A percentile compares a stretch with the other conserved stretches of the same genome.
phyloP scores from a whole-genome alignment of 495 filamentous ascomycete species.

The Trichocladium uniseriatum region DNA sequence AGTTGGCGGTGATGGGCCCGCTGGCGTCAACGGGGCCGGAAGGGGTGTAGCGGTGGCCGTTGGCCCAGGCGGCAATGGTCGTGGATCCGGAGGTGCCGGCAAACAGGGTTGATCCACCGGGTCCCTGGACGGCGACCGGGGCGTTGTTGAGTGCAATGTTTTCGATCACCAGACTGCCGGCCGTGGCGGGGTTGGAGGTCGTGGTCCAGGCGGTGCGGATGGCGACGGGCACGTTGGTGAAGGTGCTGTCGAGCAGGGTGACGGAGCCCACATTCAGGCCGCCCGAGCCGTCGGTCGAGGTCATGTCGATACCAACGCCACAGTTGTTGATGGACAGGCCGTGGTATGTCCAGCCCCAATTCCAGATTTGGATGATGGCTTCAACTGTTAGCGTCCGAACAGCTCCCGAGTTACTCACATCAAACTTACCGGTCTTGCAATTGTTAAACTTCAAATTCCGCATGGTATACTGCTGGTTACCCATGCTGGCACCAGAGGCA shows the following conservation, averaged over 20 bases:
- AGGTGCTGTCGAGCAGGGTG: slow-evolving; percentile 60
- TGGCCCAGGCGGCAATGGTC: slow-evolving; percentile 44
- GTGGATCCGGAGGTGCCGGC: slow-evolving; percentile 45
- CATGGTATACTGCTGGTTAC: slow-evolving; percentile 78
- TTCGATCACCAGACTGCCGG: slow-evolving; percentile 48
- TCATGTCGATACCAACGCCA: slow-evolving; percentile 69
- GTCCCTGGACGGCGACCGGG: slow-evolving; percentile 49
- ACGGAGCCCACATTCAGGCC: slow-evolving; percentile 47
- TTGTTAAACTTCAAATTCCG: slow-evolving; percentile 58
- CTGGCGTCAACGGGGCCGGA: slow-evolving; percentile 27
- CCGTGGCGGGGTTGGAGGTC: slow-evolving; percentile 39
- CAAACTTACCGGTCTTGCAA: slow-evolving; percentile 43
- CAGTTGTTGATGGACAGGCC: slow-evolving; percentile 59
- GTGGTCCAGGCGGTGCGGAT: slow-evolving; percentile 56
- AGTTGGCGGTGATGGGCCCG: slow-evolving; percentile 31
- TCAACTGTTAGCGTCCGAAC: slow-evolving; percentile 27
- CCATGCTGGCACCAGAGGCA: slow-evolving; percentile 51
- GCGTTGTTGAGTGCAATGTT: slow-evolving; percentile 59
- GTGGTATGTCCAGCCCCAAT: slow-evolving; percentile 49
- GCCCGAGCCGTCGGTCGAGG: slow-evolving; percentile 35
- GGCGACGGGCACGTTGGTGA: slow-evolving; percentile 60
- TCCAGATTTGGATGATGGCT: slow-evolving; percentile 45
- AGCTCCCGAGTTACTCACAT: slow-evolving; percentile 36
- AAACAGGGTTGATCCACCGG: slow-evolving; percentile 41
- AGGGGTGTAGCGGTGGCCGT: slow-evolving; percentile 37